Base-by-base conservation (phyloP, 306 rosid species). In the Quercus agrifolia region DNA sequence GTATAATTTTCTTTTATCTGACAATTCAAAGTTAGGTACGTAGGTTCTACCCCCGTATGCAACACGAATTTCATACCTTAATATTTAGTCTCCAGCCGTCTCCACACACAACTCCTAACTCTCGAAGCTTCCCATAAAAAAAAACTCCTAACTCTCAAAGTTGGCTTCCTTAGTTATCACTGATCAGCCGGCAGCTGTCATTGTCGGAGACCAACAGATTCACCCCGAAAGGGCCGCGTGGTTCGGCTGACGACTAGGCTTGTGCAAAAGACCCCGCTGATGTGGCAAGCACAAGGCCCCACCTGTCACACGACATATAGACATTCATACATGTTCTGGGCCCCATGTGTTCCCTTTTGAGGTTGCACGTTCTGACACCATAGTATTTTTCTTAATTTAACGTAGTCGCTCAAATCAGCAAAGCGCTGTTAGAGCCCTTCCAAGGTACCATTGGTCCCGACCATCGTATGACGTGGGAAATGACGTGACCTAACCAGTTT, bases 101-200 rank as follows among this genome's bases (percentile, higher is more conserved):
- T 35, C 76, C 21, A 59, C 75, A 54, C 64, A 33, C 12, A 52
- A 72, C 85, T 35, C 41, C 41, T 31, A 31, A 31, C 5, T 30
- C 33, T 30, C 33, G 33, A 30, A 30, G 33, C 33, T 23, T 23
- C 23, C 23, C 23, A 23, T 23, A 0, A 23, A 23, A 23, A 23
- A 23, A 23, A 23, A 23, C 23, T 28, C 28, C 28, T 30, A 31
- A 31, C 0, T 35, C 41, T 35, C 7, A 0, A 35, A 35, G 41
- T 7, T 38, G 44, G 10, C 46, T 2, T 7, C 46, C 1, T 41
- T 41, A 38, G 46, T 41, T 54, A 83, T 63, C 33, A 87, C 69
- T 79, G 41, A 51, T n/a, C 23, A 87, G 93, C 92, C 95, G 89
- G 95, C 93, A 78, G 79, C 84, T 21, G 78, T 88, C 89, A 71